phyloP scores from a whole-genome alignment of 352 stramenopile species.

The Halophytophthora batemanensis region DNA sequence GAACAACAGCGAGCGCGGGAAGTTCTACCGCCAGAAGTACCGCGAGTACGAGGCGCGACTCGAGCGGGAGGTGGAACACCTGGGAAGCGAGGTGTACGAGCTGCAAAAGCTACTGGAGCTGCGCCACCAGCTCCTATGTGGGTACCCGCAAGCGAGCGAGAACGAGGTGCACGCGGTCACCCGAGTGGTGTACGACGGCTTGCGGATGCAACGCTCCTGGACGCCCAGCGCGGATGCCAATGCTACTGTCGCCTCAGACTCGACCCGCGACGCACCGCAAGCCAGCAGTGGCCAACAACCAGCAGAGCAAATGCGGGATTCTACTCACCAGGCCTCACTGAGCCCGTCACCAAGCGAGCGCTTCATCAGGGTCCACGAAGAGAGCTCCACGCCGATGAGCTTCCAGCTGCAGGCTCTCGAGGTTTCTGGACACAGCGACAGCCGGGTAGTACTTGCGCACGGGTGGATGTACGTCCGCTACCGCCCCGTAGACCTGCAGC shows the following conservation, averaged over 20 bases:
- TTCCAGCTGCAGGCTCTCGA: conserved; percentile 26
- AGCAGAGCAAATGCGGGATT: conserved; percentile 6
- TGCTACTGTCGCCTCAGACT: background rate
- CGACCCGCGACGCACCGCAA: background rate
- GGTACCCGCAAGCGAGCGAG: conserved; percentile 10
- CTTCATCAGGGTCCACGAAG: conserved; percentile 20
- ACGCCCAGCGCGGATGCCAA: conserved; percentile 3
- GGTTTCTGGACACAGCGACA: conserved; percentile 19
- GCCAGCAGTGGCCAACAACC: conserved; percentile 15
- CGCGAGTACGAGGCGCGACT: conserved; percentile 47
- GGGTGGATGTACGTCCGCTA: conserved; percentile 16
- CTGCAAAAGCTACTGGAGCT: conserved; percentile 36
- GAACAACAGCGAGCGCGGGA: conserved; percentile 65
- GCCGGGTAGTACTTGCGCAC: conserved; percentile 21
- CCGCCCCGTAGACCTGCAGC: conserved; percentile 10
- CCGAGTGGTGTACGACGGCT: conserved; percentile 23
- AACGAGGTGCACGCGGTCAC: conserved; percentile 15
- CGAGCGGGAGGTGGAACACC: conserved; percentile 26
- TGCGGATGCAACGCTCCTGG: conserved; percentile 21
- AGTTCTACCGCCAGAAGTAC: conserved; percentile 67
- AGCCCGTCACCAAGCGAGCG: conserved; percentile 19
- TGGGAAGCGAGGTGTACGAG: conserved; percentile 37
- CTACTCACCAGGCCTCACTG: conserved; percentile 2
- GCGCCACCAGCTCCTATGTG: conserved; percentile 23
- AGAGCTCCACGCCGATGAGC: conserved; percentile 11